A percentile compares a stretch with the other conserved stretches of the same genome.
Conservation (phyloP, 495 filamentous ascomycete genomes). For the Lindgomyces ingoldianus region DNA sequence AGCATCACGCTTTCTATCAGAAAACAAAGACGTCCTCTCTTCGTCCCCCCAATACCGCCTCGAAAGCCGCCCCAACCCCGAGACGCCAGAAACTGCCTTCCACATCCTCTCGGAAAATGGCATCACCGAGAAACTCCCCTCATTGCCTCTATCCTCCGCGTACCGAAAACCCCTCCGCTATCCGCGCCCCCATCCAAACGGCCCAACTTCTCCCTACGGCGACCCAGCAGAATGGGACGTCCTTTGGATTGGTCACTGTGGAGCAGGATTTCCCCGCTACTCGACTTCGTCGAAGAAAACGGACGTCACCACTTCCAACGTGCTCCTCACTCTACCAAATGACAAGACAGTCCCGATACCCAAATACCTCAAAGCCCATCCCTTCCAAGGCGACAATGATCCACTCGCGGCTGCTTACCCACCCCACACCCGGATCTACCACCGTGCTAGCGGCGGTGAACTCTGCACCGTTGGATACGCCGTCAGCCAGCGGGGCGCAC, state of each 20-base stretch:
- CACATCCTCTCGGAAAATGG: slow-evolving; percentile 30
- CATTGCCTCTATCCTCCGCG: slow-evolving; percentile 21
- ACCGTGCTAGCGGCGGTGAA: slow-evolving; percentile 41
- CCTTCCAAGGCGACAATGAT: slow-evolving; percentile 29
- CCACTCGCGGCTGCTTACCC: slow-evolving; percentile 20
- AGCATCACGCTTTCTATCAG: slow-evolving; percentile 31
- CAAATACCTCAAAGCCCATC: slow-evolving; percentile 31
- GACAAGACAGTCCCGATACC: slow-evolving; percentile 23
- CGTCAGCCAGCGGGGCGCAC: slow-evolving; percentile 35
- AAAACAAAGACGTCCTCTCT: slow-evolving; percentile 29
- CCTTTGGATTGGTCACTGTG: slow-evolving; percentile 36
- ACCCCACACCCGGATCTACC: slow-evolving; percentile 32
- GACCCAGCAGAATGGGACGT: slow-evolving; percentile 45
- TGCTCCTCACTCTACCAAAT: slow-evolving; percentile 23
- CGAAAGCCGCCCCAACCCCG: slow-evolving; percentile 14
- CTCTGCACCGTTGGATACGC: slow-evolving; percentile 41
- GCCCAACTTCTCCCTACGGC: slow-evolving; percentile 27
- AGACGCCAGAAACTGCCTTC: slow-evolving; percentile 30
- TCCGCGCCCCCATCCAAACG: slow-evolving; percentile 1
- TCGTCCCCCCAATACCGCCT: slow-evolving; percentile 16
- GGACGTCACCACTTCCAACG: slow-evolving; percentile 11
- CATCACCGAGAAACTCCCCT: slow-evolving; percentile 30
- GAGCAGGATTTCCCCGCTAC: slow-evolving; percentile 37
- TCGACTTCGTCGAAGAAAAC: background rate
- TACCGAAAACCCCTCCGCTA: slow-evolving; percentile 18